phyloP scores from a whole-genome alignment of 1,284 basidiomycete genomes.

The Vanrija sp. region DNA sequence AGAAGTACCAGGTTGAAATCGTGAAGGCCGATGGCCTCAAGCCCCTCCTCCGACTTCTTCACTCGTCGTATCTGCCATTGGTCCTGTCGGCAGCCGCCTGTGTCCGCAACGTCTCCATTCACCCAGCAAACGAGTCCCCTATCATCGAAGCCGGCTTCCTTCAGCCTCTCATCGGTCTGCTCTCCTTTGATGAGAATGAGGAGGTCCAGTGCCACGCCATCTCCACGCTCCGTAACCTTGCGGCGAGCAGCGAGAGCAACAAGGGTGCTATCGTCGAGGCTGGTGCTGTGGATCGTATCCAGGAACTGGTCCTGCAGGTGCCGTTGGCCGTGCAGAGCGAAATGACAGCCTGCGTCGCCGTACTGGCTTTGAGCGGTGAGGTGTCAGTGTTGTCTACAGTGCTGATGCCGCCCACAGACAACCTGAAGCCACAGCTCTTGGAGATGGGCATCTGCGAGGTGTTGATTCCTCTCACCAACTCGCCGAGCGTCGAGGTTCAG shows the following conservation, averaged over 20 bases:
- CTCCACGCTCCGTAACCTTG: conserved; percentile 92
- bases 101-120: conserved; percentile 98
- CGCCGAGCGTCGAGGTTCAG: conserved; percentile 94
- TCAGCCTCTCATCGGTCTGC: conserved; percentile 88
- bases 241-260: conserved; percentile 96
- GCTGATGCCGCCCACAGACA: conserved; percentile 57
- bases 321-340: conserved; percentile 97
- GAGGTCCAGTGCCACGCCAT: conserved; percentile 99
- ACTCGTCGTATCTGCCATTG: conserved; percentile 96
- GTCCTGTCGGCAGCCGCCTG: conserved; percentile 98
- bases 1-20: conserved; percentile 99
- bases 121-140: conserved; percentile 96
- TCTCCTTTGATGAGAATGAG: conserved; percentile 98
- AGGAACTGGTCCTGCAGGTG: conserved; percentile 90
- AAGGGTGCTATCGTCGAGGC: conserved; percentile 98
- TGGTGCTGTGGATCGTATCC: conserved; percentile 96
- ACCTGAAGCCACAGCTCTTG: conserved; percentile 87
- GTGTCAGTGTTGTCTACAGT: not conserved
- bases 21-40: conserved; percentile 93
- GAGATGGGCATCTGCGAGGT: conserved; percentile 99
- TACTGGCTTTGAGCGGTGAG: conserved; percentile 82
- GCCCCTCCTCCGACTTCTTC: conserved; percentile 86
- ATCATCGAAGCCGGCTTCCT: conserved; percentile 99
- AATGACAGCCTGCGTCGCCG: conserved; percentile 99
- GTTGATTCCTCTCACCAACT: conserved; percentile 92